Base-by-base conservation (phyloP, 73 alveolate species). In the Chromera velia region DNA sequence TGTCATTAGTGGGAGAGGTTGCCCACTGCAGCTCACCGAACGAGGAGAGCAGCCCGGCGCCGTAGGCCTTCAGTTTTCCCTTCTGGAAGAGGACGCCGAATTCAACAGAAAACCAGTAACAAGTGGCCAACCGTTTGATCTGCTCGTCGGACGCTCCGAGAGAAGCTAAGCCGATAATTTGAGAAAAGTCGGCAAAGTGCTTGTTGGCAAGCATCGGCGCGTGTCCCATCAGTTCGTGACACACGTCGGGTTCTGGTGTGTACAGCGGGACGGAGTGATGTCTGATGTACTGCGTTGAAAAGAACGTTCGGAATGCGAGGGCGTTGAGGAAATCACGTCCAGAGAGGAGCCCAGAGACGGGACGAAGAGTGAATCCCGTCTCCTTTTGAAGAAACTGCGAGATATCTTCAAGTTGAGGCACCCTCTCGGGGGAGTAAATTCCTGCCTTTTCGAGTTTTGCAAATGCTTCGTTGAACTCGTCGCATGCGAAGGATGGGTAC, bases 201-300 rank as follows among this genome's bases (percentile, higher is more conserved):
- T 84, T 71, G 86, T 92, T 78, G 13, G 96, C 96, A 49, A 92
- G 88, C 91, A 92, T 87, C 24, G 98, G 98, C 24, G 92, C 96
- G 71, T 92, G 98, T 9, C 98, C 98, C 82, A 92, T 24, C 0
- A 92, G 90, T 79, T 92, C 98, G 63, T 92, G 98, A 49, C 78
- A 33, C 17, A 82, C 88, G 77, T 92, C 98, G 0, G 98, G 98
- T 79, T 92, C 98, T 0, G 96, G 96, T 1, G 98, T 92, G 83
- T 92, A 92, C 55, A 88, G 74, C n/a, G 96, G 97, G 31, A 84
- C 82, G 1, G 91, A 81, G 67, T 91, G 97, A 49, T 75, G 91
- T 68, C 96, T 69, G 72, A 90, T 90, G 86, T 90, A 90, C 81
- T 90, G 87, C 28, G 96, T 90, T 47, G 85, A 79, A 33, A 45